These are phyloP conservation scores for Alternaria sp. DNA, from an alignment of 2,329 filamentous ascomycete species.

Conservation along the genomic window DNA sequence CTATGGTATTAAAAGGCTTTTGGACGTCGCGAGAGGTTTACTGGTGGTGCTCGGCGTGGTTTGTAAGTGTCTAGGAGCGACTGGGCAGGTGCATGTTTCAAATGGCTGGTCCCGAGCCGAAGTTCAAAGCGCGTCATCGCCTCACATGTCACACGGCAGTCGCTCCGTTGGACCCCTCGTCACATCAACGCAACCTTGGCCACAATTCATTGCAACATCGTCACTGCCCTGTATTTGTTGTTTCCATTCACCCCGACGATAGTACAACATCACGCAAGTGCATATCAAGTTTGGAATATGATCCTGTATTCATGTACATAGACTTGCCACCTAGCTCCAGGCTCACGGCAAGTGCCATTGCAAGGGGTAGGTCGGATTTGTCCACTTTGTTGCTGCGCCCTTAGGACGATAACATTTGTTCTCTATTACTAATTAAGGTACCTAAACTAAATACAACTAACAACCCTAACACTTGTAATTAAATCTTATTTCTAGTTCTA, in stretches of 20 bases:
- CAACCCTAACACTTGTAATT: too few relatives aligned
- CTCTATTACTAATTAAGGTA: too few relatives aligned
- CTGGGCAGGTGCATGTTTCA: slow-evolving; percentile 12
- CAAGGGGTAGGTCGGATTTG: too few relatives aligned
- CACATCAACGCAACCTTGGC: not conserved
- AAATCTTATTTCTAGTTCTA: too few relatives aligned
- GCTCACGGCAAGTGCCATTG: slow-evolving; percentile 16
- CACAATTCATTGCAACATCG: not conserved
- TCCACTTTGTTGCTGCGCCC: too few relatives aligned
- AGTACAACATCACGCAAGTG: not conserved
- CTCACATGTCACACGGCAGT: not conserved
- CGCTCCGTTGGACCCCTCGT: not conserved
- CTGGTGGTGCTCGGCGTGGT: not conserved
- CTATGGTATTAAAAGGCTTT: not conserved
- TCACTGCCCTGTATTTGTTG: not conserved
- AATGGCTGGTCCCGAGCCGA: slow-evolving; percentile 9
- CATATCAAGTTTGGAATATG: not conserved
- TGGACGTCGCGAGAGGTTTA: not conserved
- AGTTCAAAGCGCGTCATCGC: slow-evolving; percentile 13
- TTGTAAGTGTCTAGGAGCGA: slow-evolving; percentile 5
- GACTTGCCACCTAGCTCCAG: slow-evolving; percentile 17
- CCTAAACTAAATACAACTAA: too few relatives aligned
- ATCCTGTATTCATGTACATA: slow-evolving; percentile 1
- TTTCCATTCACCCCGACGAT: not conserved
- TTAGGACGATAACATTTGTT: too few relatives aligned